phyloP scores from a whole-genome alignment of 257 asterid genomes.

The Nicotiana otophora region DNA sequence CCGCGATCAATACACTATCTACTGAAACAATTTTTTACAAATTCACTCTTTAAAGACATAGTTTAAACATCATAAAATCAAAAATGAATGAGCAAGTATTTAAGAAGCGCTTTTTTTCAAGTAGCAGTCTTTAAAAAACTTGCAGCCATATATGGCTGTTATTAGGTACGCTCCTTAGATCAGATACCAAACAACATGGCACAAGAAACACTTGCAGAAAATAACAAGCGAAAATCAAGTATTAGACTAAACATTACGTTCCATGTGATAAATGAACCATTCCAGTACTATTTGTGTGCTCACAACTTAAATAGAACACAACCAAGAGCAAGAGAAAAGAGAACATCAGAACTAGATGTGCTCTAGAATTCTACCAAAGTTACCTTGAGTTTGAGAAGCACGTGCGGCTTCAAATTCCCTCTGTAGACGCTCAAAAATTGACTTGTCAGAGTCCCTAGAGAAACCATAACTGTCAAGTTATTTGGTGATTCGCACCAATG shows the following conservation, averaged over 20 bases:
- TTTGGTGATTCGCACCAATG: not conserved
- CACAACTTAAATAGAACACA: not conserved
- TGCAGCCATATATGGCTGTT: not conserved
- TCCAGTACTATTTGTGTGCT: not conserved
- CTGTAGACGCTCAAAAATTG: slow-evolving; percentile 76
- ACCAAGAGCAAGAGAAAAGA: not conserved
- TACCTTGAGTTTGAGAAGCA: slow-evolving; percentile 92
- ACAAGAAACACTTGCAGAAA: not conserved
- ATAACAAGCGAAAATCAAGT: not conserved
- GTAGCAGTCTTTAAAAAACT: not conserved
- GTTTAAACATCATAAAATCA: not conserved
- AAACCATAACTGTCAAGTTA: not conserved
- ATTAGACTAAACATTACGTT: not conserved
- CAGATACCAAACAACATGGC: not conserved
- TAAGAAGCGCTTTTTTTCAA: not conserved
- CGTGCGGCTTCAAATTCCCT: slow-evolving; percentile 88
- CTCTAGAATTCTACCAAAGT: not conserved
- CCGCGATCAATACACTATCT: not conserved
- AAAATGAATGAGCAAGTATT: not conserved
- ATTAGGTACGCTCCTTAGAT: not conserved
- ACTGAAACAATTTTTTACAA: not conserved
- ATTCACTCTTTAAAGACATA: not conserved
- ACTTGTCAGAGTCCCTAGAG: slow-evolving; percentile 92
- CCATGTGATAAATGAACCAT: not conserved
- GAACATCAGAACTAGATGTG: not conserved